phyloP scores from a whole-genome alignment of 2,329 filamentous ascomycete species.

The Dactylellina haptotyla region DNA sequence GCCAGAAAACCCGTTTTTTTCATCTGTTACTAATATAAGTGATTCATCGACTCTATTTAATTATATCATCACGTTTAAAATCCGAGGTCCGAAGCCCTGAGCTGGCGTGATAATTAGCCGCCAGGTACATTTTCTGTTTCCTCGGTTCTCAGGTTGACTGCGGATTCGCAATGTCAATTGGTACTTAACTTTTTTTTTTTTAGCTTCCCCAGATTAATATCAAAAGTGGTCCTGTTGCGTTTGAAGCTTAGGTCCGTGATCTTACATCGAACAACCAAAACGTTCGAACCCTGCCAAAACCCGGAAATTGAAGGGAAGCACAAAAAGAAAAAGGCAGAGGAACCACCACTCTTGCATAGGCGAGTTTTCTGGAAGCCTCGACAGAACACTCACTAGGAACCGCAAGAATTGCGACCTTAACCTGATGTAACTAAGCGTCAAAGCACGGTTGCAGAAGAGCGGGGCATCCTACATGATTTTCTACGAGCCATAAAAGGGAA shows the following conservation, averaged over 20 bases:
- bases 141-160: constrained; percentile 5
- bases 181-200: not conserved
- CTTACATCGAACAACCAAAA: constrained; percentile 28
- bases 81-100: constrained; percentile 21
- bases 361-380: constrained; percentile 47
- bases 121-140: constrained; percentile 18
- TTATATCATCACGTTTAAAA: constrained; percentile 20
- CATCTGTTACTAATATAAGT: constrained; percentile 31
- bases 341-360: constrained; percentile 42
- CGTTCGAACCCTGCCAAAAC: constrained; percentile 16
- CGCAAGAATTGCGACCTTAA: constrained; percentile 24
- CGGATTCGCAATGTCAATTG: not conserved
- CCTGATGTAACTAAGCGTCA: constrained; percentile 36
- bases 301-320: constrained; percentile 37
- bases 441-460: constrained; percentile 43
- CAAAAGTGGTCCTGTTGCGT: not conserved
- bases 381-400: constrained; percentile 24
- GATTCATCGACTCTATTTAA: constrained; percentile 12
- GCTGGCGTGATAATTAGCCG: constrained; percentile 46
- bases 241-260: constrained; percentile 44
- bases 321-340: not conserved
- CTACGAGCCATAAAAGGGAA: constrained; percentile 37
- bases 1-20: constrained; percentile 17
- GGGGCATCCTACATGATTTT: constrained; percentile 33
- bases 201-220: not conserved